Evolutionary conservation across 2,329 filamentous ascomycete species (phyloP).

Genomic region (Exutisphaerella laricina): DNA sequence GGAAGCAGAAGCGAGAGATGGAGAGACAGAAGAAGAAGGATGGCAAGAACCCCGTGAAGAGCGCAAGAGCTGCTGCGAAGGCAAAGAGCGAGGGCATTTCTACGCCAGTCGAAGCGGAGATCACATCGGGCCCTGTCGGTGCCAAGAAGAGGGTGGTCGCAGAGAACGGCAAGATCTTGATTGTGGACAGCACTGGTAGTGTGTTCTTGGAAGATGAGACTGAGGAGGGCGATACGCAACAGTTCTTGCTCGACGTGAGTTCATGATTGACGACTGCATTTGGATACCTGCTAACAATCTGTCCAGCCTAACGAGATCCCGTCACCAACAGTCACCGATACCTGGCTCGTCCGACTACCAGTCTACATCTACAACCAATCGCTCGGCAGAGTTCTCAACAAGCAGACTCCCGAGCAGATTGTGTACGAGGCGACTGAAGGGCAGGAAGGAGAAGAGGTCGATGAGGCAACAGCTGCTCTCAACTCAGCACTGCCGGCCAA

Average conservation of each 20-base stretch:
- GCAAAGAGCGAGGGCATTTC: constrained; percentile 45
- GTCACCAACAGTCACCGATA: constrained; percentile 72
- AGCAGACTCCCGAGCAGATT: constrained; percentile 31
- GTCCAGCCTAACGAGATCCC: constrained; percentile 69
- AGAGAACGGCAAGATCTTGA: constrained; percentile 89
- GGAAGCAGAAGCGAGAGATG: constrained; percentile 81
- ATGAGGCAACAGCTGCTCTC: constrained; percentile 35
- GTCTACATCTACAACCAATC: constrained; percentile 60
- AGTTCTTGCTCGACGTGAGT: constrained; percentile 84
- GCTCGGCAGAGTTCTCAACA: constrained; percentile 40
- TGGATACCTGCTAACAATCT: constrained; percentile 4
- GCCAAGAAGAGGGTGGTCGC: constrained; percentile 82
- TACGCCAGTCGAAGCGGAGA: constrained; percentile 50
- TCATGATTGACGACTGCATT: background rate
- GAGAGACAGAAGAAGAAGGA: constrained; percentile 73
- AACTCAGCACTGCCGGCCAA: constrained; percentile 41
- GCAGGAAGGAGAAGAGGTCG: constrained; percentile 34
- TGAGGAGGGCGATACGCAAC: constrained; percentile 74
- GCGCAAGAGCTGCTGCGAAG: constrained; percentile 47
- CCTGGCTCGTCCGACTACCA: constrained; percentile 73
- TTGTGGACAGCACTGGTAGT: constrained; percentile 86
- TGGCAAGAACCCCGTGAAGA: constrained; percentile 48
- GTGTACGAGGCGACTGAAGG: constrained; percentile 21
- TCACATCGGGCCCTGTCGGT: constrained; percentile 59
- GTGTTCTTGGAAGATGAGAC: constrained; percentile 92